Conservation (phyloP, 2,329 filamentous ascomycete species). For the Plenodomus lindquistii region DNA sequence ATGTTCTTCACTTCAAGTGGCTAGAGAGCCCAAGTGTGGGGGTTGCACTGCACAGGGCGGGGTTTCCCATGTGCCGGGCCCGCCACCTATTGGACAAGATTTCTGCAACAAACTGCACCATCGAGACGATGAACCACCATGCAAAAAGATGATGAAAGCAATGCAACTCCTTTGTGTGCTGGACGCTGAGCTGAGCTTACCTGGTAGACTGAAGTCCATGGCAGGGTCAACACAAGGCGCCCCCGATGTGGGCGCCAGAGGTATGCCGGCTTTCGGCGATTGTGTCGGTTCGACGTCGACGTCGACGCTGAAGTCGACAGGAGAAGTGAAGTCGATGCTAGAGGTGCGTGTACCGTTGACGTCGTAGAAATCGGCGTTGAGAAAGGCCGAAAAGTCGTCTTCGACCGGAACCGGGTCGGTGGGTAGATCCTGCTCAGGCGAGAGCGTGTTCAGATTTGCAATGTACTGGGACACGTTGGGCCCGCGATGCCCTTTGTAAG, state of each 20-base stretch:
- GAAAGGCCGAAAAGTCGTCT: conserved; percentile 58
- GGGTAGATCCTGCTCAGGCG: conserved; percentile 44
- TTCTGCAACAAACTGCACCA: conserved; percentile 14
- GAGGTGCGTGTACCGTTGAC: conserved; percentile 59
- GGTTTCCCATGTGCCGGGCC: conserved; percentile 26
- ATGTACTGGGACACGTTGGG: conserved; percentile 91
- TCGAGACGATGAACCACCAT: conserved; percentile 14
- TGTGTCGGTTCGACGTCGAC: conserved; percentile 26
- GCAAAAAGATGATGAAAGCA: conserved; percentile 9
- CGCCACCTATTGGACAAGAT: conserved; percentile 26
- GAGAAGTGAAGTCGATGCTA: conserved; percentile 28
- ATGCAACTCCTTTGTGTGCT: conserved; percentile 8
- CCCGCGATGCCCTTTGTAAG: conserved; percentile 74
- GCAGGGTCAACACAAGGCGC: conserved; percentile 24
- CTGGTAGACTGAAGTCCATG: conserved; percentile 42
- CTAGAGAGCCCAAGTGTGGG: conserved; percentile 28
- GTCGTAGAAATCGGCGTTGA: conserved; percentile 64
- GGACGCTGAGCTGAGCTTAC: conserved; percentile 29
- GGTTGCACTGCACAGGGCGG: conserved; percentile 31
- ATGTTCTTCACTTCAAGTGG: conserved; percentile 30
- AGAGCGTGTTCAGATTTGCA: conserved; percentile 77
- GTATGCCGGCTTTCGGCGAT: conserved; percentile 14
- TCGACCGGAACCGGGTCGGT: conserved; percentile 46
- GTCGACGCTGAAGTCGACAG: conserved; percentile 35
- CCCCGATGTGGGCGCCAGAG: conserved; percentile 16